A percentile compares a stretch with the other conserved stretches of the same genome.
These are phyloP conservation scores for Ocimum tenuiflorum DNA, from an alignment of 257 asterid genomes.

Conservation along the genomic window DNA sequence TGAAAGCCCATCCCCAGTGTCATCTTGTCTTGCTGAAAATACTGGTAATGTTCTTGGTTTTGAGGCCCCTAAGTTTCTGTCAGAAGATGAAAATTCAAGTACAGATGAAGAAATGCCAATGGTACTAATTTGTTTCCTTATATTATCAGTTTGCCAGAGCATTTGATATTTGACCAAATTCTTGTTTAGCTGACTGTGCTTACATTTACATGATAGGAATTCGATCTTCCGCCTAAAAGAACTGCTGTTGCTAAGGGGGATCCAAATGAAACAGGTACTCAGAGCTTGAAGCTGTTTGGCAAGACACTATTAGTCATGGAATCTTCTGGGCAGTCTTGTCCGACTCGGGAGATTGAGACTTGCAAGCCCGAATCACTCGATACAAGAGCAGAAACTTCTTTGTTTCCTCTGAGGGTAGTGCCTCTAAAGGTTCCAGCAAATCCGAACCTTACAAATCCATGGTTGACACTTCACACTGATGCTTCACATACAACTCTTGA, in stretches of 20 bases:
- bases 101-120: conserved; percentile 33
- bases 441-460: conserved; percentile 7
- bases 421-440: too few relatives aligned
- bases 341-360: not conserved
- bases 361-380: too few relatives aligned
- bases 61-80: conserved; percentile 24
- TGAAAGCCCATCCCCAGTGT: conserved; percentile 40
- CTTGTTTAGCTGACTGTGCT: conserved; percentile 10
- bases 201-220: conserved; percentile 34
- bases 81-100: conserved; percentile 36
- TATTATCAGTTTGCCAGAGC: not conserved
- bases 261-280: too few relatives aligned
- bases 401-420: conserved; percentile 24
- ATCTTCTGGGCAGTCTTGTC: conserved; percentile 26
- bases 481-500: conserved; percentile 21
- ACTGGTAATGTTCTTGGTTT: too few relatives aligned
- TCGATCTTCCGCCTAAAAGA: conserved; percentile 35
- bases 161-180: not conserved
- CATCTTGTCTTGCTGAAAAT: too few relatives aligned
- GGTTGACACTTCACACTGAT: conserved; percentile 32
- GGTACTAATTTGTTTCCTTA: conserved; percentile 35
- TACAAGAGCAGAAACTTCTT: too few relatives aligned
- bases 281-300: conserved; percentile 73
- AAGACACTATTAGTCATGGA: conserved; percentile 53
- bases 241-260: too few relatives aligned